Percentiles rank a stretch among this genome's conserved stretches.
Conservation (phyloP, 768 basidiomycete species). For the Lyophyllum semitale region DNA sequence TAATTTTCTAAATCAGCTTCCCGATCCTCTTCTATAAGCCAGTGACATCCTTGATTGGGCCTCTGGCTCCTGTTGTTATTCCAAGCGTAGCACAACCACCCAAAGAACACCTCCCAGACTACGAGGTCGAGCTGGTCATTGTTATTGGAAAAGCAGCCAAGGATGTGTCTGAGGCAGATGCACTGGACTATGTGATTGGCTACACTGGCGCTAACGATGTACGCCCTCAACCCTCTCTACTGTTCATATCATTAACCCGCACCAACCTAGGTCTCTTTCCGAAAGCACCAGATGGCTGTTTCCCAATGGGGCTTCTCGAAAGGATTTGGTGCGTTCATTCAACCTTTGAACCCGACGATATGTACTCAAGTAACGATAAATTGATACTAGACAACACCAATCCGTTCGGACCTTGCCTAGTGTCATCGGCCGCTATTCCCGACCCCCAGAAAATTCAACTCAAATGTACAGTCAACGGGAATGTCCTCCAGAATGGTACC, state of each 20-base stretch:
- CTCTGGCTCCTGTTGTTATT: conserved; percentile 63
- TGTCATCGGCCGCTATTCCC: conserved; percentile 61
- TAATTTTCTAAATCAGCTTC: conserved; percentile 38
- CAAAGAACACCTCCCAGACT: conserved; percentile 73
- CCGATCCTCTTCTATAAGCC: conserved; percentile 86
- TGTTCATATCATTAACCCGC: not conserved
- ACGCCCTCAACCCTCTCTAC: conserved; percentile 13
- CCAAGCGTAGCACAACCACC: conserved; percentile 72
- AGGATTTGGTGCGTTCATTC: conserved; percentile 61
- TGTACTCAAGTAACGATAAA: not conserved
- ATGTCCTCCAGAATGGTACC: conserved; percentile 71
- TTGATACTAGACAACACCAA: conserved; percentile 55
- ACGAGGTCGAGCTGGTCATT: conserved; percentile 80
- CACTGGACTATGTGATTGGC: conserved; percentile 83
- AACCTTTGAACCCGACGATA: not conserved
- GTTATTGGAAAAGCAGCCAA: conserved; percentile 83
- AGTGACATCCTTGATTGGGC: conserved; percentile 66
- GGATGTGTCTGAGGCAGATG: conserved; percentile 77
- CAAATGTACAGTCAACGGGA: conserved; percentile 66
- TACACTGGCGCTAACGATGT: conserved; percentile 85
- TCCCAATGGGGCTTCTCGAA: conserved; percentile 92
- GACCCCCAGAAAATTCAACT: conserved; percentile 69
- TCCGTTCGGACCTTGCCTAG: conserved; percentile 82
- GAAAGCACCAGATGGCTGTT: conserved; percentile 76
- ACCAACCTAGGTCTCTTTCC: conserved; percentile 67